Evolutionary conservation across 2,329 filamentous ascomycete species (phyloP).

Genomic region (Penicillium sclerotiorum): DNA sequence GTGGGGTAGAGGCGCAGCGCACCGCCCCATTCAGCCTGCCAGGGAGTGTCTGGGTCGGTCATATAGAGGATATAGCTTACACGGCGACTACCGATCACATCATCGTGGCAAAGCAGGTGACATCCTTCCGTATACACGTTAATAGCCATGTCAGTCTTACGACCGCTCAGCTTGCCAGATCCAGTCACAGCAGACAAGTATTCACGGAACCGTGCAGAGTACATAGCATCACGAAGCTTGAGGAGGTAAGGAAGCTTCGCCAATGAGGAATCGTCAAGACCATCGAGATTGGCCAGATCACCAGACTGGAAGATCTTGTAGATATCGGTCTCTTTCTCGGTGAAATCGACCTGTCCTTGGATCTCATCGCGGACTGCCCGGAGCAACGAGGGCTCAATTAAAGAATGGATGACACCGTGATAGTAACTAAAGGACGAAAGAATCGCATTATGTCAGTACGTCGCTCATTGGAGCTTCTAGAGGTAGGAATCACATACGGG

Average conservation of each 20-base stretch:
- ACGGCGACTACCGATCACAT: conserved; percentile 94
- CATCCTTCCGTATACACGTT: conserved; percentile 97
- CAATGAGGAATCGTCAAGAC: conserved; percentile 82
- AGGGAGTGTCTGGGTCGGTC: conserved; percentile 85
- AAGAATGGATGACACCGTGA: conserved; percentile 81
- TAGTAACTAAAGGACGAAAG: conserved; percentile 64
- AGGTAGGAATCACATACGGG: conserved; percentile 37
- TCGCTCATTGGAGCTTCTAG: background rate
- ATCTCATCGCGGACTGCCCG: conserved; percentile 88
- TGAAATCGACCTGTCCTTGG: conserved; percentile 87
- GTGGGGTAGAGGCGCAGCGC: conserved; percentile 85
- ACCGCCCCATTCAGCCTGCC: conserved; percentile 91
- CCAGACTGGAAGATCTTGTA: conserved; percentile 99
- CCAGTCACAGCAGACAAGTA: conserved; percentile 86
- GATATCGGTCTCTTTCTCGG: conserved; percentile 98
- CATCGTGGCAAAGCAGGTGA: conserved; percentile 94
- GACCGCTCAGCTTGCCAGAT: conserved; percentile 82
- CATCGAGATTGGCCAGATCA: conserved; percentile 94
- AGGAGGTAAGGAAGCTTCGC: conserved; percentile 87
- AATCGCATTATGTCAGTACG: background rate
- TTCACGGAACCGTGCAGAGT: conserved; percentile 84
- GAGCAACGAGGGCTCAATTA: conserved; percentile 80
- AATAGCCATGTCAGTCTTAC: conserved; percentile 98
- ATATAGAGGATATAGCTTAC: conserved; percentile 98
- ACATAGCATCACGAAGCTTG: conserved; percentile 87